Percentiles rank a stretch among this genome's conserved stretches.
These are phyloP conservation scores for Spatholobus suberectus DNA, from an alignment of 306 rosid species.

Conservation along the genomic window DNA sequence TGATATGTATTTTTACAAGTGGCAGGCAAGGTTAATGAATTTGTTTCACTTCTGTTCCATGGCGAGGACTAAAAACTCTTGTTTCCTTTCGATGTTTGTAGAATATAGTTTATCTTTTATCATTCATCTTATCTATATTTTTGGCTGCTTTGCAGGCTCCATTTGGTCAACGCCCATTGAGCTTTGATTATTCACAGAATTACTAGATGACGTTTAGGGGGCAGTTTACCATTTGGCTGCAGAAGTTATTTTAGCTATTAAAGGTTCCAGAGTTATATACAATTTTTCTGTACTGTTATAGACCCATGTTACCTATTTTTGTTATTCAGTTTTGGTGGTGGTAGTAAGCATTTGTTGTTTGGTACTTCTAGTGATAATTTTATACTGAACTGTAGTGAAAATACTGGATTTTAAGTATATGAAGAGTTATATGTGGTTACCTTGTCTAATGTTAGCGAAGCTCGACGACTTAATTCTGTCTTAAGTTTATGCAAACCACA, in stretches of 20 bases:
- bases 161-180: constrained; percentile 79
- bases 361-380: neutral
- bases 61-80: neutral
- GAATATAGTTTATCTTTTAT: neutral
- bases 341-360: constrained; percentile 20
- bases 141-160: constrained; percentile 67
- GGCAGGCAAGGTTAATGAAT: neutral
- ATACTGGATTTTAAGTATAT: constrained; percentile 21
- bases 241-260: constrained; percentile 38
- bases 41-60: neutral
- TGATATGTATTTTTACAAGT: neutral
- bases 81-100: neutral
- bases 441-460: neutral
- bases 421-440: constrained; percentile 3
- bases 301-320: constrained; percentile 43
- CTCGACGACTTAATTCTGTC: neutral
- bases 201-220: constrained; percentile 48
- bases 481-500: neutral
- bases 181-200: constrained; percentile 75
- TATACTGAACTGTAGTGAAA: constrained; percentile 8
- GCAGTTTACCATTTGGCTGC: constrained; percentile 35
- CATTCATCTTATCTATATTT: neutral
- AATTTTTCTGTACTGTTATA: constrained; percentile 28
- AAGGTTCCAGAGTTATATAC: constrained; percentile 37
- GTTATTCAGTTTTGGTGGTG: constrained; percentile 36